Evolutionary conservation across 2,329 filamentous ascomycete genomes (phyloP).

Genomic region (Monosporascus sp.): DNA sequence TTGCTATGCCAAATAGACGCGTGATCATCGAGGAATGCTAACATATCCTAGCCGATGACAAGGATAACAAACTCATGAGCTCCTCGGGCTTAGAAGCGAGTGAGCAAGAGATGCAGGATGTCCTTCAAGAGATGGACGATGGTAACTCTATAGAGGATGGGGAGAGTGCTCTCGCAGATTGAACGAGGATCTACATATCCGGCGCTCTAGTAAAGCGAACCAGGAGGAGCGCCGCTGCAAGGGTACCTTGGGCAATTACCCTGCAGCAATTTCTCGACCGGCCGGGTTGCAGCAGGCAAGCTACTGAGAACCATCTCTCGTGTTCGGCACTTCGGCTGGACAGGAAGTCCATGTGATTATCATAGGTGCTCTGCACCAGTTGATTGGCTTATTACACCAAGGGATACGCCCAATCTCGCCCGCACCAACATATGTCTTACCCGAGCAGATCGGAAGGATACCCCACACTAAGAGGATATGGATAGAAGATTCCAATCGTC

Average conservation of each 20-base stretch:
- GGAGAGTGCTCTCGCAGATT: constrained; percentile 7
- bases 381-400: too few relatives aligned
- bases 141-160: constrained; percentile 20
- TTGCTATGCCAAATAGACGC: constrained; percentile 5
- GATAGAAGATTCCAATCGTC: too few relatives aligned
- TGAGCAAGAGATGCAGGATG: constrained; percentile 55
- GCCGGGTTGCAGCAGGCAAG: not conserved
- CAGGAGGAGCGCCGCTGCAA: not conserved
- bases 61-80: constrained; percentile 63
- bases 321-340: not conserved
- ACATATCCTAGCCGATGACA: constrained; percentile 53
- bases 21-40: constrained; percentile 12
- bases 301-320: not conserved
- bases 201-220: not conserved
- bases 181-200: not conserved
- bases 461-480: too few relatives aligned
- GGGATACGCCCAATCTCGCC: too few relatives aligned
- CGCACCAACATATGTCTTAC: too few relatives aligned
- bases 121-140: constrained; percentile 38
- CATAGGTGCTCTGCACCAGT: too few relatives aligned
- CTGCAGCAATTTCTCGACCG: not conserved
- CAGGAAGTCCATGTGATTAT: not conserved
- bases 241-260: not conserved
- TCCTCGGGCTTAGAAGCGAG: constrained; percentile 61
- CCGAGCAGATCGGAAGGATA: too few relatives aligned